Conservation (phyloP, 169 alveolate genomes). For the Hepatocystis sp. region DNA sequence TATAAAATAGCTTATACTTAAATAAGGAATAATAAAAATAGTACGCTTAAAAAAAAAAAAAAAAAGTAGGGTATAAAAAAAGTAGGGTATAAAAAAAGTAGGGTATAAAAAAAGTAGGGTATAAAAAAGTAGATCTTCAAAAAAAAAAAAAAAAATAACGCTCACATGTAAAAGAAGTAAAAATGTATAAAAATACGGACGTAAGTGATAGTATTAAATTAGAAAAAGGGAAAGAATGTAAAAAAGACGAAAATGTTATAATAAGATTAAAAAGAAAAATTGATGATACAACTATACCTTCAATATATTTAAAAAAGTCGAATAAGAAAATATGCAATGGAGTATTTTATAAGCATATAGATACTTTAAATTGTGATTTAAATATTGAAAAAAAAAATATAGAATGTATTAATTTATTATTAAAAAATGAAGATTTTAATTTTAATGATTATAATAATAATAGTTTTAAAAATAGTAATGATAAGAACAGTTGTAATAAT, state of each 20-base stretch:
- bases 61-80: too few relatives aligned
- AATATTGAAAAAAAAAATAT: slow-evolving; percentile 34
- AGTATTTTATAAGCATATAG: slow-evolving; percentile 44
- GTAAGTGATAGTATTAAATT: not conserved
- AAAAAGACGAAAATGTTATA: slow-evolving; percentile 53
- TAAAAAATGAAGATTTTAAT: slow-evolving; percentile 50
- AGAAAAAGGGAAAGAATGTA: slow-evolving; percentile 4
- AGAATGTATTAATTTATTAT: slow-evolving; percentile 46
- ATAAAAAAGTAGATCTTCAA: too few relatives aligned
- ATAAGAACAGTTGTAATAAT: not conserved
- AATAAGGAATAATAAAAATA: too few relatives aligned
- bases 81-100: too few relatives aligned
- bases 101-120: too few relatives aligned
- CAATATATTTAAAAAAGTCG: slow-evolving; percentile 55
- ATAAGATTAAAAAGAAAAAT: slow-evolving; percentile 69
- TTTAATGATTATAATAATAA: too few relatives aligned
- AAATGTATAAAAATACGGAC: slow-evolving; percentile 50
- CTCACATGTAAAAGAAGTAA: not conserved
- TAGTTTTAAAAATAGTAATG: too few relatives aligned
- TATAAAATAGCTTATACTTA: too few relatives aligned
- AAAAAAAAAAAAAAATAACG: too few relatives aligned
- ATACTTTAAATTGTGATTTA: slow-evolving; percentile 37
- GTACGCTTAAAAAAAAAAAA: too few relatives aligned
- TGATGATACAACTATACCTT: slow-evolving; percentile 61
- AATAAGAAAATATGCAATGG: slow-evolving; percentile 71